phyloP scores from a whole-genome alignment of 768 basidiomycete genomes.

The Trametes cingulata region DNA sequence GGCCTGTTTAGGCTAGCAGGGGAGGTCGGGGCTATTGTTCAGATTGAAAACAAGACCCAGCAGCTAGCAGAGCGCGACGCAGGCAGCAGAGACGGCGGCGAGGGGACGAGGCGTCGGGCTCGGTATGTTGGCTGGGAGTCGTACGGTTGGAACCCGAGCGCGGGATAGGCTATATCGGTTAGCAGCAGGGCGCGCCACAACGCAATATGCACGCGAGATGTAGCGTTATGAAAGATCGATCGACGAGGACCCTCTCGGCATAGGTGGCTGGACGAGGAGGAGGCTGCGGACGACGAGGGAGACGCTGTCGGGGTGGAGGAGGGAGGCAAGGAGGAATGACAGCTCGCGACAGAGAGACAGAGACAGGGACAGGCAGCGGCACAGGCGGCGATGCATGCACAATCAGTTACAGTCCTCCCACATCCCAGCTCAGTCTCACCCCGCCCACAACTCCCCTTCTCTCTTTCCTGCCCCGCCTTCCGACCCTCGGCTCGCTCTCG shows the following conservation, averaged over 20 bases:
- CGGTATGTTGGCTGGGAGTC: background rate
- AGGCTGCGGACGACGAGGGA: background rate
- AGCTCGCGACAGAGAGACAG: background rate
- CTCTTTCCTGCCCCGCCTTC: background rate
- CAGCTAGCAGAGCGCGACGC: background rate
- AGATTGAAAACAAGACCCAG: background rate
- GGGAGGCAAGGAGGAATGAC: background rate
- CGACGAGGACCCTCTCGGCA: conserved; percentile 1
- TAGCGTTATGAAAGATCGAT: conserved; percentile 12
- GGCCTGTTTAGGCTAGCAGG: conserved; percentile 23
- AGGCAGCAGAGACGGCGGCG: background rate
- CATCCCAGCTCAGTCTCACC: background rate
- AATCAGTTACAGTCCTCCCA: background rate
- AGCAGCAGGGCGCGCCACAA: conserved; percentile 16
- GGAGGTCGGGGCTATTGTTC: conserved; percentile 6
- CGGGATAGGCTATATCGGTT: conserved; percentile 23
- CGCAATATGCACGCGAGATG: conserved; percentile 12
- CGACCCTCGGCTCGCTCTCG: no score
- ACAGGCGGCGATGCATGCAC: background rate
- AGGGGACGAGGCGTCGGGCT: background rate
- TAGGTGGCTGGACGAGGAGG: background rate
- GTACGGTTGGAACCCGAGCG: conserved; percentile 11
- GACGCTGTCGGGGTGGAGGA: background rate
- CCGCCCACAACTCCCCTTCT: background rate
- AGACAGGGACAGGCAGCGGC: background rate